A percentile compares a stretch with the other conserved stretches of the same genome.
Conservation (phyloP, 345 rosid species). For the Syzygium aqueum region DNA sequence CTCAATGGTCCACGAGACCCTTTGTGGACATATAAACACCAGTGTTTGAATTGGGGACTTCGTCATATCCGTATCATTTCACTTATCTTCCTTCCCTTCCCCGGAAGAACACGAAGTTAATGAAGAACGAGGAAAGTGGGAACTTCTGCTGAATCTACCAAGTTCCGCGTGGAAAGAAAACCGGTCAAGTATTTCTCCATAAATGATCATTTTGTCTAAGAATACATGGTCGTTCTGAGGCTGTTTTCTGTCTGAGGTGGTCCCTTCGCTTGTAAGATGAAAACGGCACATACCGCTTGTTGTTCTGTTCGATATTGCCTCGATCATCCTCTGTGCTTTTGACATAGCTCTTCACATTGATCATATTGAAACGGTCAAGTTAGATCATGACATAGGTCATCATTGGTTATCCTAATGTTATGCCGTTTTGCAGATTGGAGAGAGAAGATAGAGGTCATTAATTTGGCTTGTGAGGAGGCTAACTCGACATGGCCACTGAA, state of each 20-base stretch:
- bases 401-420: background rate
- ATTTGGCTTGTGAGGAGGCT: background rate
- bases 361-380: background rate
- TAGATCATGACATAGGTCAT: background rate
- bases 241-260: background rate
- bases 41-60: background rate
- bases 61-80: background rate
- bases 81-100: background rate
- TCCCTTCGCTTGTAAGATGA: background rate
- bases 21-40: background rate
- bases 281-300: background rate
- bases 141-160: background rate
- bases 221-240: background rate
- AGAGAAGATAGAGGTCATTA: background rate
- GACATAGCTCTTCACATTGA: background rate
- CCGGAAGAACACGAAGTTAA: background rate
- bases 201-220: background rate
- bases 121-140: background rate
- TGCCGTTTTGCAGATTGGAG: background rate
- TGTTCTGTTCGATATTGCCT: background rate
- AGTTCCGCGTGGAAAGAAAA: background rate
- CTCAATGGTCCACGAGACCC: background rate
- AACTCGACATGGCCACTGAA: slow-evolving; percentile 10
- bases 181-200: background rate
- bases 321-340: background rate